Evolutionary conservation across 2,329 filamentous ascomycete species (phyloP).

Genomic region (Teratosphaeria nubilosa): DNA sequence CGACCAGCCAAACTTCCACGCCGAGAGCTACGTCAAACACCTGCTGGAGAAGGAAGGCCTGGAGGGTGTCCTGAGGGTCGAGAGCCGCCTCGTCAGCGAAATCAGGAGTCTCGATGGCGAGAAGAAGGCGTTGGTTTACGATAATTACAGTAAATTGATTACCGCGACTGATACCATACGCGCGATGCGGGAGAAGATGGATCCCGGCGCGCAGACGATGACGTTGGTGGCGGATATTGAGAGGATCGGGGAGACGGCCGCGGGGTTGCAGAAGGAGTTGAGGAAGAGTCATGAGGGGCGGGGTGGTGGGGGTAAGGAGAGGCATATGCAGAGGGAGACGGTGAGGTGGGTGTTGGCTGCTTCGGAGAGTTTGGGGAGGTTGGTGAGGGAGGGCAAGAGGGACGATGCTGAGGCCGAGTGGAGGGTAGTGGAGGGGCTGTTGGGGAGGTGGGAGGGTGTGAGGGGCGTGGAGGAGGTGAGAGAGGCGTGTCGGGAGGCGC

Average conservation of each 20-base stretch:
- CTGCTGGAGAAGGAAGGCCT: slow-evolving; percentile 54
- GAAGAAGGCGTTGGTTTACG: slow-evolving; percentile 93
- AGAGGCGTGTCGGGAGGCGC: background rate
- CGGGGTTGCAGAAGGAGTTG: slow-evolving; percentile 30
- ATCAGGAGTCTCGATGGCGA: slow-evolving; percentile 87
- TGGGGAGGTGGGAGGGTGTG: slow-evolving; percentile 36
- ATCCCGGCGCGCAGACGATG: slow-evolving; percentile 61
- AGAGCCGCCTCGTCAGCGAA: slow-evolving; percentile 62
- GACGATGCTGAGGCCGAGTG: slow-evolving; percentile 50
- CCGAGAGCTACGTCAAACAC: slow-evolving; percentile 55
- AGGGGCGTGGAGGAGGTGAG: slow-evolving; percentile 31
- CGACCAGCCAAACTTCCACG: slow-evolving; percentile 62
- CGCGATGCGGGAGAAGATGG: slow-evolving; percentile 76
- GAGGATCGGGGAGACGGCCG: slow-evolving; percentile 58
- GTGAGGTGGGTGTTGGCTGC: slow-evolving; percentile 54
- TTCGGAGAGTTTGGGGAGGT: slow-evolving; percentile 47
- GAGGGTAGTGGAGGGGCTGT: slow-evolving; percentile 29
- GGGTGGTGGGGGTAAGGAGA: background rate
- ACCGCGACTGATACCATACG: slow-evolving; percentile 93
- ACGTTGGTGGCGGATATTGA: slow-evolving; percentile 64
- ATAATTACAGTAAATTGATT: slow-evolving; percentile 96
- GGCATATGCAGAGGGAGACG: slow-evolving; percentile 33
- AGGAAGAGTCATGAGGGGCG: slow-evolving; percentile 4
- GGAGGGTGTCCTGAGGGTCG: slow-evolving; percentile 58
- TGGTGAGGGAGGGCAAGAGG: slow-evolving; percentile 50